These are phyloP conservation scores for Penicillium griseofulvum DNA, from an alignment of 2,329 filamentous ascomycete species.

Conservation along the genomic window DNA sequence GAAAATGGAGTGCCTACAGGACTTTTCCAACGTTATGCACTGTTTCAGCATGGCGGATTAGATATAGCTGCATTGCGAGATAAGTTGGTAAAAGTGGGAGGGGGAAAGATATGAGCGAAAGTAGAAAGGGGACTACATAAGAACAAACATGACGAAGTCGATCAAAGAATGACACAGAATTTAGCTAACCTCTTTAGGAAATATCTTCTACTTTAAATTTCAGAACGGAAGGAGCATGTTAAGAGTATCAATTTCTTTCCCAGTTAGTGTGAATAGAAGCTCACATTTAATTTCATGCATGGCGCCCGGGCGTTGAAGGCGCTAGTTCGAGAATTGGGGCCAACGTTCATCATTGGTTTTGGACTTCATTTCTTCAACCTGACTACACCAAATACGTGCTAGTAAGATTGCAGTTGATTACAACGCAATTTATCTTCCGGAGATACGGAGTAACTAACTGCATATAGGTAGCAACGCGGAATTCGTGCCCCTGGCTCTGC, in stretches of 20 bases:
- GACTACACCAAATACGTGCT: not conserved
- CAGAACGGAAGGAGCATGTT: too few relatives aligned
- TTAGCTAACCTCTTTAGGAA: not conserved
- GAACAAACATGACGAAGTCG: not conserved
- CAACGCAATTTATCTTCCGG: too few relatives aligned
- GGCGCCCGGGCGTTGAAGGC: not conserved
- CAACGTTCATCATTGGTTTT: not conserved
- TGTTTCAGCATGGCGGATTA: conserved; percentile 85
- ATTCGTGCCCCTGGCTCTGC: not conserved
- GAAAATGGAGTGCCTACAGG: conserved; percentile 55
- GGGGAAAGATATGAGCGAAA: not conserved
- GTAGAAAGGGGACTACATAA: not conserved
- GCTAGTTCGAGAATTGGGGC: not conserved
- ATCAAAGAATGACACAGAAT: not conserved
- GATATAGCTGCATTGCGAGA: conserved; percentile 61
- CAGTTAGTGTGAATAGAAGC: too few relatives aligned
- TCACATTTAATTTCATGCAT: not conserved
- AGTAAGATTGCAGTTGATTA: not conserved
- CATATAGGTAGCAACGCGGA: not conserved
- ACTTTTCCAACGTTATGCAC: conserved; percentile 81
- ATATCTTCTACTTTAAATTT: not conserved
- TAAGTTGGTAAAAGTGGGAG: not conserved
- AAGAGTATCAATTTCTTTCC: too few relatives aligned
- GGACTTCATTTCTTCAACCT: not conserved
- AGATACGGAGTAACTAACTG: not conserved